Base-by-base conservation (phyloP, 495 filamentous ascomycete genomes). In the Aspergillus kassunensis region DNA sequence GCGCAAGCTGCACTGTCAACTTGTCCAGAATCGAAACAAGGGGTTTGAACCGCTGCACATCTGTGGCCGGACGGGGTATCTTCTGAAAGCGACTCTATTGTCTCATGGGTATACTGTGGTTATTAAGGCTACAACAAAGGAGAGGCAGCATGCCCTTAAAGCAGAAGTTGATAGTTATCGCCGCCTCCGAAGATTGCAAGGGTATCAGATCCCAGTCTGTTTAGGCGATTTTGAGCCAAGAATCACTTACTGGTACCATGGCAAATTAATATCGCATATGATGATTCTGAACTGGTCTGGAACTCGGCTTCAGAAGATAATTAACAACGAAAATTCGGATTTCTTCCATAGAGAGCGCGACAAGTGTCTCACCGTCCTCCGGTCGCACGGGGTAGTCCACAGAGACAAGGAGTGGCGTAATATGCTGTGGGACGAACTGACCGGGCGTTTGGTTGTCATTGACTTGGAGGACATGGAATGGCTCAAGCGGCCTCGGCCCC, bases 1-100 rank as follows among this genome's bases (percentile, higher is more conserved):
- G n/a, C 57, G 55, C 40, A n/a, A 54, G 46, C 56, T 68, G 46
- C 42, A 60, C 27, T 30, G 41, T 54, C 56, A 68, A 53, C 62
- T 68, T 49, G 20, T 29, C n/a, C 44, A 18, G 41, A 41, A 63
- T 54, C 56, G 56, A 53, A 21, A 61, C 27, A 12, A 36, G 33
- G 54, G 65, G 11, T 65, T 68, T 49, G 51, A 60, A 52, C 51
- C 54, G 19, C 44, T 68, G 13, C 54, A 68, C 31, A 29, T 68
- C 39, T 39, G 55, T 57, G 54, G 62, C 47, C 56, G 52, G 46
- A 68, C 56, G 13, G 60, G 62, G 15, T 68, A 61, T 40, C 59
- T 68, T 15, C 34, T 68, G 11, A 68, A 65, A 52, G 62, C 62
- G 11, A 63, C 58, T 15, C 56, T 68, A 24, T 39, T 63, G 20